Percentiles rank a stretch among this genome's conserved stretches.
Conservation (phyloP, 768 basidiomycete genomes). For the Termitomyces sp. region DNA sequence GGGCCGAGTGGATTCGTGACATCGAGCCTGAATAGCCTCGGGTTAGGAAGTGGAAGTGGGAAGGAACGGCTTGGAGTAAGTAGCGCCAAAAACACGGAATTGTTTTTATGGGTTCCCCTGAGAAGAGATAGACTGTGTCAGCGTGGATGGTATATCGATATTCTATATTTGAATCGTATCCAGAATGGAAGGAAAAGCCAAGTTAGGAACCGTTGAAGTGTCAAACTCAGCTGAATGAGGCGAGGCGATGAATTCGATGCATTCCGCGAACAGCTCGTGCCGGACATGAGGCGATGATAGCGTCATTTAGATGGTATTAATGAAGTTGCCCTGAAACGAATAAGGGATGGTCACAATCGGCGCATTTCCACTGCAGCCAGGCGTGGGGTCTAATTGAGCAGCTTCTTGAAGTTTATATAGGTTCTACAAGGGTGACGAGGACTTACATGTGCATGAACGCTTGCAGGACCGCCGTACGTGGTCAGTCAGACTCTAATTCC, state of each 20-base stretch:
- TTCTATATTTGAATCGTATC: conserved; percentile 1
- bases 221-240: background rate
- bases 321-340: background rate
- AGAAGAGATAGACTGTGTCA: background rate
- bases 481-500: no score
- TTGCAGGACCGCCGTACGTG: background rate
- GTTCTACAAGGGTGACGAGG: no score
- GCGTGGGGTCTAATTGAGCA: background rate
- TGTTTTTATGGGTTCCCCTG: conserved; percentile 6
- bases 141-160: background rate
- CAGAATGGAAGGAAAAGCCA: background rate
- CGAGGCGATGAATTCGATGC: conserved; percentile 1
- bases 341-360: background rate
- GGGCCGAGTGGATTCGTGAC: conserved; percentile 4
- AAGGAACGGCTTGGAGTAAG: background rate
- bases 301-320: conserved; percentile 5
- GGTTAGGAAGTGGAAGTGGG: background rate
- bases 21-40: background rate
- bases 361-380: background rate
- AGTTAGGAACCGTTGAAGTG: background rate
- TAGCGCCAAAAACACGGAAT: conserved; percentile 1
- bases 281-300: conserved; percentile 13
- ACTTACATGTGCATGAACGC: background rate
- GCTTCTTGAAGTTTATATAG: background rate
- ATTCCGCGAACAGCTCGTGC: background rate